Evolutionary conservation across 2,329 filamentous ascomycete species (phyloP).

Genomic region (Alternaria solani): DNA sequence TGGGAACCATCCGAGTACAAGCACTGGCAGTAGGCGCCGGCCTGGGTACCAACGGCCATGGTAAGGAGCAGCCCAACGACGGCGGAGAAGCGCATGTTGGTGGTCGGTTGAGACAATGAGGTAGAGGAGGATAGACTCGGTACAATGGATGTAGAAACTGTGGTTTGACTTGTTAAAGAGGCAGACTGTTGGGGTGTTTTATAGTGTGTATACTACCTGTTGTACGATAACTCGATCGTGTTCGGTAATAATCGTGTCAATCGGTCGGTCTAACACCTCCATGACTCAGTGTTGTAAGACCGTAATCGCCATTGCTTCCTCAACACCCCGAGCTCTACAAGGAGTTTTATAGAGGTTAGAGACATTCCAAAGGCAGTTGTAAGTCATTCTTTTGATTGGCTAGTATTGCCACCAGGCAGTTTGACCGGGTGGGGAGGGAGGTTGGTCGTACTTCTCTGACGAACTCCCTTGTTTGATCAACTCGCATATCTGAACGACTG

Average conservation of each 20-base stretch:
- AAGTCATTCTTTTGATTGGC: too few species aligned
- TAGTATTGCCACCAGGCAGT: too few species aligned
- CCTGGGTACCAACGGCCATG: constrained; percentile 3
- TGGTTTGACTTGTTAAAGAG: neutral
- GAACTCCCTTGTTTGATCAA: too few species aligned
- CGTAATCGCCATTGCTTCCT: neutral
- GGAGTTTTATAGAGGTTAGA: too few species aligned
- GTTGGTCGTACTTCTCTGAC: too few species aligned
- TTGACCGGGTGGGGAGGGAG: too few species aligned
- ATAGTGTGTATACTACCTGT: neutral
- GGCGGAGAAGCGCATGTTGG: neutral
- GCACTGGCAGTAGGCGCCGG: neutral
- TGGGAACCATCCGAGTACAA: constrained; percentile 1
- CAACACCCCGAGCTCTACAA: neutral
- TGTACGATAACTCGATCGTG: too few species aligned
- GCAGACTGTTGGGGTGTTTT: neutral
- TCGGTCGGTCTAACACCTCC: neutral
- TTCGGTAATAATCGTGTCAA: neutral
- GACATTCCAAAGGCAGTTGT: too few species aligned
- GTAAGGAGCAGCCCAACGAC: neutral
- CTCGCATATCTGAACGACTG: too few species aligned
- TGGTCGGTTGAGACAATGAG: neutral
- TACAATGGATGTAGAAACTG: neutral
- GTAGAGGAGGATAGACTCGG: neutral
- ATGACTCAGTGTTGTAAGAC: neutral